These are phyloP conservation scores for Bryoglossum gracile DNA, from an alignment of 495 filamentous ascomycete genomes.

Conservation along the genomic window DNA sequence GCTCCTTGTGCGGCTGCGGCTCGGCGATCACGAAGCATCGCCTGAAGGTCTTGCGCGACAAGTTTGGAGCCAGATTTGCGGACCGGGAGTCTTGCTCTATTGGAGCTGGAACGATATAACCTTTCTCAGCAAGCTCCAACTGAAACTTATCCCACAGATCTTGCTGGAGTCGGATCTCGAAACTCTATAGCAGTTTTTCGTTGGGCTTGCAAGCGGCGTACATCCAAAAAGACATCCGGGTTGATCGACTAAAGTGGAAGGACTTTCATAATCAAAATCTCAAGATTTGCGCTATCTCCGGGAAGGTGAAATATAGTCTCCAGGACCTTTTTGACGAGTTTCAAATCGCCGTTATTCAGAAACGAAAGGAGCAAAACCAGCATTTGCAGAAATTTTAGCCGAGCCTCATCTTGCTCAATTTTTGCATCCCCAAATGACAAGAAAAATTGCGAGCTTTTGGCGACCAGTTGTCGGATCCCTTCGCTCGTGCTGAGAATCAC, in stretches of 20 bases:
- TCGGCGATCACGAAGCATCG: slow-evolving; percentile 2
- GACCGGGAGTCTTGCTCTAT: too few relatives aligned
- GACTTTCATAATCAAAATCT: slow-evolving; percentile 25
- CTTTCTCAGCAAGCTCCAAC: slow-evolving; percentile 2
- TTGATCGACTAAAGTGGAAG: slow-evolving; percentile 29
- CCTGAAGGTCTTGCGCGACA: neutral
- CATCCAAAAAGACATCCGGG: slow-evolving; percentile 25
- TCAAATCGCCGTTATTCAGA: slow-evolving; percentile 29
- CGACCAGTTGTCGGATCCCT: slow-evolving; percentile 32
- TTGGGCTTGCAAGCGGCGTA: neutral
- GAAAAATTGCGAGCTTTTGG: slow-evolving; percentile 28
- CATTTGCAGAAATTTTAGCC: slow-evolving; percentile 34
- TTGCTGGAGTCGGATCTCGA: neutral
- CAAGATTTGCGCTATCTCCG: slow-evolving; percentile 26
- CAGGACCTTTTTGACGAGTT: slow-evolving; percentile 27
- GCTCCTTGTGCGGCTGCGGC: too few relatives aligned
- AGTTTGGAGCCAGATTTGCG: too few relatives aligned
- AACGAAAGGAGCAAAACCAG: slow-evolving; percentile 31
- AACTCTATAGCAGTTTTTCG: neutral
- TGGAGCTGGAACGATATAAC: slow-evolving; percentile 4
- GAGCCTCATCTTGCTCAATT: slow-evolving; percentile 23
- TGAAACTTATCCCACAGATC: slow-evolving; percentile 3
- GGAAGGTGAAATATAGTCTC: slow-evolving; percentile 29
- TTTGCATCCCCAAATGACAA: slow-evolving; percentile 27
- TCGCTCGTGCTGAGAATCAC: slow-evolving; percentile 32